A percentile compares a stretch with the other conserved stretches of the same genome.
Evolutionary conservation across 2,329 filamentous ascomycete genomes (phyloP).

Genomic region (Ophiostoma tasmaniense): DNA sequence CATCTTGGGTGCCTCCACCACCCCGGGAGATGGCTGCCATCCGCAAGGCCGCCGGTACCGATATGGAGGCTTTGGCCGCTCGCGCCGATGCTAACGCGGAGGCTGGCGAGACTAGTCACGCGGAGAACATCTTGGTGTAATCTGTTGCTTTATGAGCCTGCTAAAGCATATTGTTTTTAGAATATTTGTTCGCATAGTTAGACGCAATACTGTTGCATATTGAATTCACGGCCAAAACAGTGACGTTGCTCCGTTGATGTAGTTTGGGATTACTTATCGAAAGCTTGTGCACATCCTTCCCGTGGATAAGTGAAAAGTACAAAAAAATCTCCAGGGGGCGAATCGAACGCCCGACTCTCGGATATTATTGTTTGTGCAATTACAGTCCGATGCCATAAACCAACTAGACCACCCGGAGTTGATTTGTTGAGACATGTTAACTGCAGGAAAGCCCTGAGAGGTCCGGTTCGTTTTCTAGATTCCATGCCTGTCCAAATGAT

Average conservation of each 20-base stretch:
- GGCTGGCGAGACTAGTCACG: background rate
- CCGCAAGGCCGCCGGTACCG: slow-evolving; percentile 15
- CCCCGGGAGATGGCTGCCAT: slow-evolving; percentile 16
- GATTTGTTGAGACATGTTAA: too few relatives aligned
- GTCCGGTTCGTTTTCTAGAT: slow-evolving; percentile 4
- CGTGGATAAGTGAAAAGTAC: too few relatives aligned
- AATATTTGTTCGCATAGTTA: background rate
- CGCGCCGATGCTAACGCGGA: slow-evolving; percentile 4
- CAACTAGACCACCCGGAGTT: too few relatives aligned
- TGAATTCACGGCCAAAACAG: too few relatives aligned
- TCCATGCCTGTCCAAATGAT: slow-evolving; percentile 4
- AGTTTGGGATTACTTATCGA: too few relatives aligned
- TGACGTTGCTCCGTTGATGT: too few relatives aligned
- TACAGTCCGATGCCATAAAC: too few relatives aligned
- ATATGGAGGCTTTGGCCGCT: slow-evolving; percentile 13
- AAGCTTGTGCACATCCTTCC: too few relatives aligned
- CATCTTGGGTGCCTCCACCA: slow-evolving; percentile 14
- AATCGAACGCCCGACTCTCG: too few relatives aligned
- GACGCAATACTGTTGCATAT: background rate
- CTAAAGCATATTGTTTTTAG: background rate
- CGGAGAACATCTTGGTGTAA: background rate
- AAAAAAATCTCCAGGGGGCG: too few relatives aligned
- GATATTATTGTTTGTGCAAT: too few relatives aligned
- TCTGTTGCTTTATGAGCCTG: background rate
- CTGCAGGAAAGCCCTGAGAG: background rate